These are phyloP conservation scores for Lantana camara DNA, from an alignment of 257 asterid species.

Conservation along the genomic window DNA sequence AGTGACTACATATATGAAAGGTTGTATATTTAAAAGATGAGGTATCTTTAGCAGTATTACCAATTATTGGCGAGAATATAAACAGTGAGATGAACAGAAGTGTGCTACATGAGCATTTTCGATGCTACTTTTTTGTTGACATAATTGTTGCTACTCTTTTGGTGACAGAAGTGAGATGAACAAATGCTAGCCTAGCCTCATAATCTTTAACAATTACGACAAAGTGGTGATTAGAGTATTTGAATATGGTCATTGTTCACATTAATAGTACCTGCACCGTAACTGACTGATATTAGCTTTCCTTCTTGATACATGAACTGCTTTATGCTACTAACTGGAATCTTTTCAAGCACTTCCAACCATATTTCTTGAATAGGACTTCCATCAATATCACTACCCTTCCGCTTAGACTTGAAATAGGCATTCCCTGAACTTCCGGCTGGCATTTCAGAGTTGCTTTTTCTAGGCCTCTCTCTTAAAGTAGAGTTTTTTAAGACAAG, in stretches of 20 bases:
- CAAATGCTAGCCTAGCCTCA: no score
- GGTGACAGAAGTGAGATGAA: no score
- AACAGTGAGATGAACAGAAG: no score
- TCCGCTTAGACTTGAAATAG: slow-evolving; percentile 36
- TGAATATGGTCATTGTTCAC: not conserved
- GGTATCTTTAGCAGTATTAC: no score
- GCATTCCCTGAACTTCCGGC: slow-evolving; percentile 45
- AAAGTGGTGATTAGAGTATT: no score
- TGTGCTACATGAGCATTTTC: no score
- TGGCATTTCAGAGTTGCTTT: slow-evolving; percentile 56
- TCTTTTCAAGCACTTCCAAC: slow-evolving; percentile 74
- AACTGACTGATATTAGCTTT: slow-evolving; percentile 73
- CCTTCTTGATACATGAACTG: slow-evolving; percentile 87
- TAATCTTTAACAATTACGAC: no score
- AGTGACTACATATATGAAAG: no score
- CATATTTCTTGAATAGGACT: slow-evolving; percentile 63
- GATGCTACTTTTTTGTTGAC: no score
- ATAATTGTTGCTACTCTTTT: no score
- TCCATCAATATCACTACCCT: slow-evolving; percentile 33
- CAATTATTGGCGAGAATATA: no score
- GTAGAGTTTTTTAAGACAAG: slow-evolving; percentile 40
- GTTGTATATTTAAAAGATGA: no score
- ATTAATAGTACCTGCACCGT: slow-evolving; percentile 74
- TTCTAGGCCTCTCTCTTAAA: slow-evolving; percentile 51
- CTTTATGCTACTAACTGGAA: slow-evolving; percentile 58